These are phyloP conservation scores for Alnus rubra DNA, from an alignment of 306 rosid species.

Conservation along the genomic window DNA sequence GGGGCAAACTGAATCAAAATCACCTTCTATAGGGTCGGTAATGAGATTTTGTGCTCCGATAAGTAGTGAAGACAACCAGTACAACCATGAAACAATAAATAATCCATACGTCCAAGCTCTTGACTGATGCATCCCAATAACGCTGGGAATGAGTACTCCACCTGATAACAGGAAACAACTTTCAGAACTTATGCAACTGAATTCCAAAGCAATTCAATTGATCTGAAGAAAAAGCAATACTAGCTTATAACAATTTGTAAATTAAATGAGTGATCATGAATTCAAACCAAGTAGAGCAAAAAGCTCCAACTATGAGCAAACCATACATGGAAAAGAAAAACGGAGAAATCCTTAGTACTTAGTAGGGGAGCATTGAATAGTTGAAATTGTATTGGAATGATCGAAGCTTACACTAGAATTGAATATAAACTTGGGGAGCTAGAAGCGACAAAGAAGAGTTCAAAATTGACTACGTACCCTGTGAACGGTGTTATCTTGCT, in stretches of 20 bases:
- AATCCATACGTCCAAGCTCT: slow-evolving; percentile 29
- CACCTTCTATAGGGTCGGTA: slow-evolving; percentile 49
- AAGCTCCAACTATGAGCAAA: not conserved
- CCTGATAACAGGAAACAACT: slow-evolving; percentile 25
- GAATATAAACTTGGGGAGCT: too few species aligned
- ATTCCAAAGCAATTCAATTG: not conserved
- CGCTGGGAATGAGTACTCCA: slow-evolving; percentile 1
- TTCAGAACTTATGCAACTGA: not conserved
- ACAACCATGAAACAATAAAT: slow-evolving; percentile 28
- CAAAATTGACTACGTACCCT: too few species aligned
- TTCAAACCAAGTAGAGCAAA: not conserved
- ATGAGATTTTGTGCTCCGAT: slow-evolving; percentile 21
- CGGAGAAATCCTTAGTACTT: slow-evolving; percentile 11
- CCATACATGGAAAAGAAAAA: too few species aligned
- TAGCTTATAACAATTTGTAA: not conserved
- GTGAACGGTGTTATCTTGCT: too few species aligned
- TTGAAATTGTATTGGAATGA: not conserved
- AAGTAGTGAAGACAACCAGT: slow-evolving; percentile 29
- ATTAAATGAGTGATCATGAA: not conserved
- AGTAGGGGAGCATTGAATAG: not conserved
- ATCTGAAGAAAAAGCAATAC: not conserved
- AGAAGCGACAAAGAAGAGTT: too few species aligned
- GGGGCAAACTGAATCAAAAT: slow-evolving; percentile 13
- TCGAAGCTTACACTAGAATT: not conserved
- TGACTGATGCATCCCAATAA: slow-evolving; percentile 32